Evolutionary conservation across 192 early-diverging fungal species (phyloP), one percentile per base, ranked within the genome.

Genomic region (Gaertneriomyces semiglobifer): DNA sequence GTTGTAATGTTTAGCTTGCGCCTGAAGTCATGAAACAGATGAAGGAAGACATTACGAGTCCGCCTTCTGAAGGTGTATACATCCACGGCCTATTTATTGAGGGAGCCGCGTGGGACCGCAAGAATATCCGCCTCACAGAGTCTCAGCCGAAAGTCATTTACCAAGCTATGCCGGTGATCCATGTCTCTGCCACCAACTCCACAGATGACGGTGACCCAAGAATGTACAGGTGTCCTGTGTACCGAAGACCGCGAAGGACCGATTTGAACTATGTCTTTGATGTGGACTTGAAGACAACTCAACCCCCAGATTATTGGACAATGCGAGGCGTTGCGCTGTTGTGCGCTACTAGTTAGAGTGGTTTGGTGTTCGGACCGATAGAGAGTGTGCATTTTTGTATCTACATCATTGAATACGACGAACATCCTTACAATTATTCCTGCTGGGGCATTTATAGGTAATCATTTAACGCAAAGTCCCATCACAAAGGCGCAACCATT

Each of bases 21-120:
- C 77, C 83, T 12, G 85, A 87, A 70, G 85, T 87, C 7, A 82
- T 86, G 79, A 87, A 87, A 69, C 85, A 87, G 62, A 86, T 87
- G 85, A 87, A 87, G 66, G 85, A 87, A 70, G 85, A 87, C 58
- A 86, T 87, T 19, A 84, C 83, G 6, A 63, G 77, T 1, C 76
- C 76, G 10, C 85, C 85, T 14, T 45, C 80, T 6, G 85, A 87
- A 77, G 85, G 85, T 19, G 74, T 87, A 7, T 87, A 86, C 66
- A 86, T 87, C 53, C 77, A 86, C 67, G 85, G 85, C n/a, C 69
- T 87, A 11, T 86, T 82, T 62, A 86, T 87, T 60, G 85, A 87
- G 70, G 85, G 85, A 16, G 85, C 83, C n/a, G 85, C 78, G 5
- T 86, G 82, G 82, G 84, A 86, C 62, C 65, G 82, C 59, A 87